Percentiles rank a stretch among this genome's conserved stretches.
phyloP scores from a whole-genome alignment of 805 yeast genomes.

The Pichia phayaonensis region DNA sequence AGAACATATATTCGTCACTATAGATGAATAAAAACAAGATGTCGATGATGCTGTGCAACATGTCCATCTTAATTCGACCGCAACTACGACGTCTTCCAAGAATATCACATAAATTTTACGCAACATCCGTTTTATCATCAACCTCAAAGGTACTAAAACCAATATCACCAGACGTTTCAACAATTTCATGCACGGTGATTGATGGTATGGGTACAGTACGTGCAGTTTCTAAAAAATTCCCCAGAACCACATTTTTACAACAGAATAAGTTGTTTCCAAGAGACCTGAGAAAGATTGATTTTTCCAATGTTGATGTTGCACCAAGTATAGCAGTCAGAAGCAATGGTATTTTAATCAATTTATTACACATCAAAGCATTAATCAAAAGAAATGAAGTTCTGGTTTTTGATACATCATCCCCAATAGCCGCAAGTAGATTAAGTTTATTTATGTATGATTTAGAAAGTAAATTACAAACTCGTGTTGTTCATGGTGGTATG shows the following conservation, averaged over 20 bases:
- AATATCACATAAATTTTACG: background rate
- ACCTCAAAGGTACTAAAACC: constrained; percentile 30
- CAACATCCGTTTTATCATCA: background rate
- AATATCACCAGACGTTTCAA: constrained; percentile 40
- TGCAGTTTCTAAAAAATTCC: constrained; percentile 65
- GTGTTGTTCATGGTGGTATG: constrained; percentile 22
- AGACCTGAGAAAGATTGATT: constrained; percentile 79
- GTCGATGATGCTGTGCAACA: no score
- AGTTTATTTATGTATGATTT: constrained; percentile 81
- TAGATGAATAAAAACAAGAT: background rate
- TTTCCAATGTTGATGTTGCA: constrained; percentile 67
- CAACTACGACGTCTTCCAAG: background rate
- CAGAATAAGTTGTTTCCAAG: constrained; percentile 76
- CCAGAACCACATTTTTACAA: constrained; percentile 60
- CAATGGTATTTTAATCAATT: constrained; percentile 69
- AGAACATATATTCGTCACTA: background rate
- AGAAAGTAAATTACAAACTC: constrained; percentile 56
- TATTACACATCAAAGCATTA: constrained; percentile 83
- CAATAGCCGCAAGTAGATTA: constrained; percentile 57
- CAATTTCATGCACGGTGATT: constrained; percentile 75
- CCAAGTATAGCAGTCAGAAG: constrained; percentile 82
- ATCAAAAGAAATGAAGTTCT: constrained; percentile 73
- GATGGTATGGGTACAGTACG: constrained; percentile 61
- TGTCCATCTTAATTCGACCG: background rate
- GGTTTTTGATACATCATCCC: constrained; percentile 69